Percentiles rank a stretch among this genome's conserved stretches.
Evolutionary conservation across 306 rosid genomes (phyloP).

Genomic region (Begonia fuchsioides): DNA sequence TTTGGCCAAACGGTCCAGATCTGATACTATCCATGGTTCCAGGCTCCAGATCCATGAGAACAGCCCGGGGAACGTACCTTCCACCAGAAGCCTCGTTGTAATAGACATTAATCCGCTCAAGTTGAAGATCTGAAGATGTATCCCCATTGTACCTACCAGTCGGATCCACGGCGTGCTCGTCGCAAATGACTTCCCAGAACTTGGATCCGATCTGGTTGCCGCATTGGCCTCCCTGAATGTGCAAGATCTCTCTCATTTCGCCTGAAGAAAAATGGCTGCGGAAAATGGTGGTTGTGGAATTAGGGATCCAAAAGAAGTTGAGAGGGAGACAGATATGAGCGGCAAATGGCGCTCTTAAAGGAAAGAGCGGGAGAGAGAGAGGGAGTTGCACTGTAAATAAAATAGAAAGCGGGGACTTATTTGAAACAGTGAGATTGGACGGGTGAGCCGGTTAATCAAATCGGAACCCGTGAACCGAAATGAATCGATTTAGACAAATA

Average conservation of each 20-base stretch:
- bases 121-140: conserved; percentile 28
- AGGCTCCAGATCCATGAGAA: too few relatives aligned
- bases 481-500: too few relatives aligned
- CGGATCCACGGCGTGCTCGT: too few relatives aligned
- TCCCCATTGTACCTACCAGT: conserved; percentile 41
- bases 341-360: neutral
- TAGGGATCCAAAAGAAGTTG: neutral
- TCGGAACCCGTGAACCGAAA: too few relatives aligned
- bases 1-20: too few relatives aligned
- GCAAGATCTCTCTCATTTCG: conserved; percentile 60
- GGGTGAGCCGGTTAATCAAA: neutral
- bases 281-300: neutral
- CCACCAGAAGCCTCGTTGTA: conserved; percentile 50
- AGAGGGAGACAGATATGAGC: neutral
- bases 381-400: neutral
- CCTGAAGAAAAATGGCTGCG: neutral
- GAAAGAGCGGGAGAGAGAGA: neutral
- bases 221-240: conserved; percentile 59
- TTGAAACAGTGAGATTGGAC: neutral
- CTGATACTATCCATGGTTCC: too few relatives aligned
- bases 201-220: conserved; percentile 60
- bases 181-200: too few relatives aligned
- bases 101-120: conserved; percentile 47
- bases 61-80: too few relatives aligned
- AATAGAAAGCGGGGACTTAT: neutral